phyloP scores from a whole-genome alignment of 345 rosid genomes.

The Eucalyptus cloeziana region DNA sequence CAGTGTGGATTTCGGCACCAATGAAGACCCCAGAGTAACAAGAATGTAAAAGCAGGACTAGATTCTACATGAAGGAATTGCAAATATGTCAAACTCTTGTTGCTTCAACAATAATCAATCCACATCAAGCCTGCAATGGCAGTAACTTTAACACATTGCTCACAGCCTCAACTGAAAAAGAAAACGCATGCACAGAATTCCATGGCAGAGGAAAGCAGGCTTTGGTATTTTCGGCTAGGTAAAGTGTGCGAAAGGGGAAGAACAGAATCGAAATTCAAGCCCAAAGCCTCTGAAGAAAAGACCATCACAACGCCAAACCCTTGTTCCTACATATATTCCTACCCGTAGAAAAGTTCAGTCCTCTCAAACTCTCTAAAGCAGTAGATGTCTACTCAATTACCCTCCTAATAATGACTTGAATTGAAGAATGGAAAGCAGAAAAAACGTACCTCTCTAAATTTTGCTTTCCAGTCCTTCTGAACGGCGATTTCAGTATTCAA shows the following conservation, averaged over 20 bases:
- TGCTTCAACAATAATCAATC: no score
- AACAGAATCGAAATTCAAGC: neutral
- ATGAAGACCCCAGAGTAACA: no score
- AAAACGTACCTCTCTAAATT: slow-evolving; percentile 44
- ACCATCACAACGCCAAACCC: neutral
- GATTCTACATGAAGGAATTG: no score
- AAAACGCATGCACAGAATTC: neutral
- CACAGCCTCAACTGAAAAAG: neutral
- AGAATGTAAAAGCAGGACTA: no score
- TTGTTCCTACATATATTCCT: neutral
- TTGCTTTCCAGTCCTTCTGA: slow-evolving; percentile 43
- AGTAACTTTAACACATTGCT: neutral
- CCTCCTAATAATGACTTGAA: neutral
- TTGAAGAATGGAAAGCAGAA: neutral
- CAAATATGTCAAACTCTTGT: no score
- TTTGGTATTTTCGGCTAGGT: neutral
- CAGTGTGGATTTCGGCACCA: no score
- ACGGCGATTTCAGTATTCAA: slow-evolving; percentile 9
- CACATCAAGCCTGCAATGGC: no score
- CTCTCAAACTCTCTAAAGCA: neutral
- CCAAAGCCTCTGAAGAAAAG: neutral
- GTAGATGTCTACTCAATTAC: neutral
- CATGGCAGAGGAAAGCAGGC: neutral
- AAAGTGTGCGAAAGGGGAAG: neutral
- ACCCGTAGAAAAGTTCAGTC: neutral